Conservation (phyloP, 148 eudicot genomes). For the Nepenthes mirabilis region DNA sequence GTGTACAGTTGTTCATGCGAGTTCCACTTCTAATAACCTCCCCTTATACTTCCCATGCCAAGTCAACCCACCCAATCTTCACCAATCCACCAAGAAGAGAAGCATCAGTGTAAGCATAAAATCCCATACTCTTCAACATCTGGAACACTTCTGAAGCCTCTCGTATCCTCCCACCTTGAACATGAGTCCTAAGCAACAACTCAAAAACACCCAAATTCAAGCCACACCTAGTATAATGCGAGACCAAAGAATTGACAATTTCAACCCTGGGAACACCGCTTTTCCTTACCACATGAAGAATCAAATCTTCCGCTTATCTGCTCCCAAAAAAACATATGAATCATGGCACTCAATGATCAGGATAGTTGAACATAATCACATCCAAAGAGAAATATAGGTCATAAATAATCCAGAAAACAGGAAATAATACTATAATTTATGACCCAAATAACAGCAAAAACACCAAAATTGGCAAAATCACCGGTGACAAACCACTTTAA, state of each 20-base stretch:
- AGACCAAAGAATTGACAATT: conserved; percentile 43
- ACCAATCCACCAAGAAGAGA: conserved; percentile 79
- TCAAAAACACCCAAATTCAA: conserved; percentile 47
- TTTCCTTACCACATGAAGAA: conserved; percentile 58
- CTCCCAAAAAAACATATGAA: conserved; percentile 38
- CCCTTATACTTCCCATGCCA: conserved; percentile 51
- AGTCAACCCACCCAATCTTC: conserved; percentile 71
- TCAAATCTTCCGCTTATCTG: conserved; percentile 52
- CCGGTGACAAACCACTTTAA: too few relatives aligned
- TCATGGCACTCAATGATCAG: conserved; percentile 46
- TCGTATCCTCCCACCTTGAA: conserved; percentile 73
- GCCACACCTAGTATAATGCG: conserved; percentile 25
- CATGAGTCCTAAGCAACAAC: conserved; percentile 72
- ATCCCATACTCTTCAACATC: conserved; percentile 23
- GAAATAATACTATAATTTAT: too few relatives aligned
- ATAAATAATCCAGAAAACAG: too few relatives aligned
- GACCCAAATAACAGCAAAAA: too few relatives aligned
- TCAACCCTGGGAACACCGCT: conserved; percentile 57
- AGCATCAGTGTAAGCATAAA: conserved; percentile 58
- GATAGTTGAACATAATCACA: conserved; percentile 21
- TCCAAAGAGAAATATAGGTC: conserved; percentile 7
- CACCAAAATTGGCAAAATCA: too few relatives aligned
- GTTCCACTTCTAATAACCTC: conserved; percentile 31
- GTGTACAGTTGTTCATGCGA: conserved; percentile 40
- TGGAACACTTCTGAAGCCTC: conserved; percentile 59